Percentiles rank a stretch among this genome's conserved stretches.
Evolutionary conservation across 2,329 filamentous ascomycete species (phyloP).

Genomic region (Penicillium sp.): DNA sequence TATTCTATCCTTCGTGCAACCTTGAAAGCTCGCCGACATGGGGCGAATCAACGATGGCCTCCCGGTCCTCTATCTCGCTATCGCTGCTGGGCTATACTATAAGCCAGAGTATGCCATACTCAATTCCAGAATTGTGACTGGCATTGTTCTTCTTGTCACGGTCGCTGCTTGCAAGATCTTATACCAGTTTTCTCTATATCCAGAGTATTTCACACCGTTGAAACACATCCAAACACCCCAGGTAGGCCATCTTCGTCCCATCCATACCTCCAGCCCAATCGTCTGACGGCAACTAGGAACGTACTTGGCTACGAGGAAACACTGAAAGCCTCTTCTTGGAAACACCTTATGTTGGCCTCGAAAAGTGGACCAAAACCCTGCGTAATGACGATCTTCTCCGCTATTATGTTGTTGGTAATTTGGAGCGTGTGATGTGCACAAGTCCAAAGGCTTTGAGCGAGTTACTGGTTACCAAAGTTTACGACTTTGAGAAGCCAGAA

Average conservation of each 20-base stretch:
- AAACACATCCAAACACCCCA: constrained; percentile 58
- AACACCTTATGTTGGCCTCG: constrained; percentile 41
- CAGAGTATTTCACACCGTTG: constrained; percentile 59
- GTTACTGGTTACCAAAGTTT: constrained; percentile 67
- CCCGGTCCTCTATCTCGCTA: constrained; percentile 19
- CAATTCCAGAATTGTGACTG: constrained; percentile 31
- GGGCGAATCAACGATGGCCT: constrained; percentile 13
- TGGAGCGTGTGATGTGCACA: constrained; percentile 63
- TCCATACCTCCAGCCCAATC: neutral
- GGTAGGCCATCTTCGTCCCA: constrained; percentile 43
- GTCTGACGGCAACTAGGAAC: constrained; percentile 28
- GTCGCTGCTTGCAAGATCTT: constrained; percentile 26
- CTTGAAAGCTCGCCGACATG: constrained; percentile 4
- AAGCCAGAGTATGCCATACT: constrained; percentile 32
- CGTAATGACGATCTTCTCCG: constrained; percentile 70
- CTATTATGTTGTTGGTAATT: constrained; percentile 64
- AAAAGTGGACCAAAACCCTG: constrained; percentile 58
- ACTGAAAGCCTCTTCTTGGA: constrained; percentile 38
- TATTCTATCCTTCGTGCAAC: too few relatives aligned
- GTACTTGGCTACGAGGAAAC: constrained; percentile 52
- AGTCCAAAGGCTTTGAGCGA: constrained; percentile 69
- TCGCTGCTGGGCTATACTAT: constrained; percentile 19
- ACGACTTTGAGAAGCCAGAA: constrained; percentile 68
- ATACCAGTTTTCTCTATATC: constrained; percentile 56
- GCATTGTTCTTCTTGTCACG: constrained; percentile 21